phyloP scores from a whole-genome alignment of 257 asterid genomes.

The Solanum chiquidenum region DNA sequence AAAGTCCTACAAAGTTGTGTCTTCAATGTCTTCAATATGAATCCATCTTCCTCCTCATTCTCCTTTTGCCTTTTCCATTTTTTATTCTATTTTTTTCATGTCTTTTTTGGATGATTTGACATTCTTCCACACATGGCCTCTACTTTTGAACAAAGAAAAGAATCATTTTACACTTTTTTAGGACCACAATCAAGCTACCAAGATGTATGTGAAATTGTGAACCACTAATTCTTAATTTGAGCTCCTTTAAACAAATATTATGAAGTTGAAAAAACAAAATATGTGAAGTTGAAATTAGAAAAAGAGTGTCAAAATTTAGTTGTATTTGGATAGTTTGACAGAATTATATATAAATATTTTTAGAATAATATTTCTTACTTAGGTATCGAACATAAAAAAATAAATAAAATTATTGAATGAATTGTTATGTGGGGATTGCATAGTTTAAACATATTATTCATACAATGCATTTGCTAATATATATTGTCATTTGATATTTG shows the following conservation, averaged over 20 bases:
- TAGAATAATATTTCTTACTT: not conserved
- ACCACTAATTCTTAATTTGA: not conserved
- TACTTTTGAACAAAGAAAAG: not conserved
- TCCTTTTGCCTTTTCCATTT: not conserved
- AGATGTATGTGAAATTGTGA: not conserved
- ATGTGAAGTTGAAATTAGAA: not conserved
- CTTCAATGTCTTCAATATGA: not conserved
- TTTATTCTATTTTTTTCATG: not conserved
- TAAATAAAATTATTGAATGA: not conserved
- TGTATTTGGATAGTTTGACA: not conserved
- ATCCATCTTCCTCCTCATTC: not conserved
- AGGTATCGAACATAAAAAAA: too few relatives aligned
- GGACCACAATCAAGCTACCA: not conserved
- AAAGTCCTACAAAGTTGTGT: not conserved
- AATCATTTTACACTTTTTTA: not conserved
- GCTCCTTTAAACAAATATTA: not conserved
- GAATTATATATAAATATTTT: too few relatives aligned
- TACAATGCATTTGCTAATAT: not conserved
- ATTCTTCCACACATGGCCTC: not conserved
- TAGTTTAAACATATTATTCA: not conserved
- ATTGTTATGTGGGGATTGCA: not conserved
- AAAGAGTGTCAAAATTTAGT: not conserved
- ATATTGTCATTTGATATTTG: not conserved
- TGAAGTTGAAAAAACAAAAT: not conserved
- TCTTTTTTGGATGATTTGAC: not conserved